Evolutionary conservation across 176 grass and related monocot genomes (phyloP), one percentile per base, ranked within the genome.

Genomic region (Dendrocalamus sinicus): DNA sequence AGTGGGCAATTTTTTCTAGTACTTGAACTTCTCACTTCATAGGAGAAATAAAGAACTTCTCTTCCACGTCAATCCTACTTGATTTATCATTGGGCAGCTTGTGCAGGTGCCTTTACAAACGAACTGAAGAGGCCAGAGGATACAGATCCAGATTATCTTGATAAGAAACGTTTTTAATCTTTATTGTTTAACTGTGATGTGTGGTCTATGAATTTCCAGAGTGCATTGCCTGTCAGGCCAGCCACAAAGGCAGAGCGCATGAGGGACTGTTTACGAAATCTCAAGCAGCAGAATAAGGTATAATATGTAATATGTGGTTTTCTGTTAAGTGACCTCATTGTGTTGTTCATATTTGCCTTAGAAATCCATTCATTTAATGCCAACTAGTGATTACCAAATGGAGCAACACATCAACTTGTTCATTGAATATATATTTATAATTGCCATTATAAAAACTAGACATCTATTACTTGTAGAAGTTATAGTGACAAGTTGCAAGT

Each of bases 211-310:
- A 32, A 67, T 88, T 69, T 94, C 24, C 88, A 93, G 90, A 96
- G 85, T 67, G 86, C 87, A 76, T 81, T 99, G 75, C 96, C 96
- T 83, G 54, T 99, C 28, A 96, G 91, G 83, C 94, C 94, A 53
- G 96, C 92, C 15, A 96, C 92, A 78, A 99, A 99, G 67, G 82
- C 90, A 58, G 96, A 99, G 37, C 85, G 63, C 11, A 96, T 99
- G 96, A 99, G 96, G 85, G 92, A 99, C 85, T 99, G 94, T 55
- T 85, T 99, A 78, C 83, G 96, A 22, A 88, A 93, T 86, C 90
- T 99, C 53, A 99, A 96, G 88, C 93, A 94, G 80, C 92, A 89
- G 55, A 93, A 96, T 76, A 99, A 94, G 92, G 95, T 98, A 93
- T 1, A 46, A 0, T 66, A 1, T 43, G 3, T 16, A 47, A 32